Percentiles rank a stretch among this genome's conserved stretches.
These are phyloP conservation scores for Ceratocystis ficicola DNA, from an alignment of 2,329 filamentous ascomycete genomes.

Conservation along the genomic window DNA sequence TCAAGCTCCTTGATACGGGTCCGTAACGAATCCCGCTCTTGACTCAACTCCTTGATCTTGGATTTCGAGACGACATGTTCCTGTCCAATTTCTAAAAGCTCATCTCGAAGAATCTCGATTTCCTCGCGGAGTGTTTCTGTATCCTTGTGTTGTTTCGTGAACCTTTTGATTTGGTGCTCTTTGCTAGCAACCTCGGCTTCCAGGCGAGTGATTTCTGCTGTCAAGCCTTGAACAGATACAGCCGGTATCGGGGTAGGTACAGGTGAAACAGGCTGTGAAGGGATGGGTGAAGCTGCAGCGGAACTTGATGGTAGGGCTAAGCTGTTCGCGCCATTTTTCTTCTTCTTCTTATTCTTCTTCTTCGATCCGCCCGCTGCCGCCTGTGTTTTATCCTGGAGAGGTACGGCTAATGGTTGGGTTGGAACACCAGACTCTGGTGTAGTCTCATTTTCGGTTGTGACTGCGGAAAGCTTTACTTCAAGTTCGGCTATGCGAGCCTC, in stretches of 20 bases:
- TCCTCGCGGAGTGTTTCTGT: slow-evolving; percentile 75
- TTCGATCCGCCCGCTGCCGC: slow-evolving; percentile 27
- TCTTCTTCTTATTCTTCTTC: slow-evolving; percentile 79
- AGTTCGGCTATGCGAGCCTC: slow-evolving; percentile 35
- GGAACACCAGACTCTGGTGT: slow-evolving; percentile 25
- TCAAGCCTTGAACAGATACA: slow-evolving; percentile 30
- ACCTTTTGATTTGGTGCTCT: slow-evolving; percentile 57
- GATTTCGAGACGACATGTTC: slow-evolving; percentile 78
- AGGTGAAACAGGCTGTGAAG: slow-evolving; percentile 14
- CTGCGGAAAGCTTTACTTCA: slow-evolving; percentile 28
- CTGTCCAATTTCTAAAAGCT: slow-evolving; percentile 64
- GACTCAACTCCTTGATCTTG: slow-evolving; percentile 48
- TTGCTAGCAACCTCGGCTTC: slow-evolving; percentile 49
- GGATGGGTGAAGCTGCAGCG: slow-evolving; percentile 22
- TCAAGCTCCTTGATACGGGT: slow-evolving; percentile 52
- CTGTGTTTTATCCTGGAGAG: slow-evolving; percentile 24
- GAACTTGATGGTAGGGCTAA: slow-evolving; percentile 25
- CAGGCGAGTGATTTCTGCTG: slow-evolving; percentile 39
- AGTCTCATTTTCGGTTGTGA: slow-evolving; percentile 22
- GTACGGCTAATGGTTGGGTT: slow-evolving; percentile 26
- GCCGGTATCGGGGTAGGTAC: slow-evolving; percentile 22
- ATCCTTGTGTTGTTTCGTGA: slow-evolving; percentile 58
- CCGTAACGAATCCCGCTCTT: slow-evolving; percentile 42
- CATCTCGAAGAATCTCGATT: slow-evolving; percentile 70
- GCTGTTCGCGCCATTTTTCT: slow-evolving; percentile 54